Evolutionary conservation across 2,329 filamentous ascomycete species (phyloP).

Genomic region (Colletotrichum sp.): DNA sequence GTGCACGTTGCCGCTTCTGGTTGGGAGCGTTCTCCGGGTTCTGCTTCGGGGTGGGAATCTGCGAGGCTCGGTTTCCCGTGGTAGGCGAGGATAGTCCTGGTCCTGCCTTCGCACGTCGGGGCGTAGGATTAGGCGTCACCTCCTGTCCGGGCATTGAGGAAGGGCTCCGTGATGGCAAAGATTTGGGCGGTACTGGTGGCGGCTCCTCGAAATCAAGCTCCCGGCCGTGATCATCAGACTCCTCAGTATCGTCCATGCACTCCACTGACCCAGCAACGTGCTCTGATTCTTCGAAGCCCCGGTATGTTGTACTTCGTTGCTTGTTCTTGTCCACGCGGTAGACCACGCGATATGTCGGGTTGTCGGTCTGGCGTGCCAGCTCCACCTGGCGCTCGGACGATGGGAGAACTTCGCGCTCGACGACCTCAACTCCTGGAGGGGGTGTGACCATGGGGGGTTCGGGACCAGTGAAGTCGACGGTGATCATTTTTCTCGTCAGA

Average conservation of each 20-base stretch:
- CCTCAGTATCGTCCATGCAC: slow-evolving; percentile 25
- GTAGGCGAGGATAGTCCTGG: neutral
- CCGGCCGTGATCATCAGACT: neutral
- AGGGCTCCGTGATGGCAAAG: neutral
- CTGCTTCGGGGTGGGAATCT: slow-evolving; percentile 25
- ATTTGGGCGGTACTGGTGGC: slow-evolving; percentile 24
- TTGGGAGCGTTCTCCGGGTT: slow-evolving; percentile 44
- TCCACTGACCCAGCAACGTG: slow-evolving; percentile 29
- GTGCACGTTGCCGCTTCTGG: slow-evolving; percentile 50
- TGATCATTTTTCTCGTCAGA: slow-evolving; percentile 66
- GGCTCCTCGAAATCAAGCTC: slow-evolving; percentile 1
- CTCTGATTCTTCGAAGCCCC: slow-evolving; percentile 34
- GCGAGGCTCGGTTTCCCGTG: slow-evolving; percentile 17
- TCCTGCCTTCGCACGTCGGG: neutral
- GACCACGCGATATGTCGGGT: slow-evolving; percentile 58
- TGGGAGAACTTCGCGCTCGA: slow-evolving; percentile 57
- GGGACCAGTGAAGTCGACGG: slow-evolving; percentile 64
- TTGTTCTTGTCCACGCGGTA: slow-evolving; percentile 63
- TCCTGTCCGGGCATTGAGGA: neutral
- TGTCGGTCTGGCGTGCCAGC: slow-evolving; percentile 23
- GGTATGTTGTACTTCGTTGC: slow-evolving; percentile 45
- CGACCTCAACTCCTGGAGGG: slow-evolving; percentile 62
- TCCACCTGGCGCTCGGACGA: slow-evolving; percentile 35
- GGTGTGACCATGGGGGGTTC: slow-evolving; percentile 56
- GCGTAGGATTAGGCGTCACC: neutral